phyloP scores from a whole-genome alignment of 805 yeast species.

The Candida fluviatilis region DNA sequence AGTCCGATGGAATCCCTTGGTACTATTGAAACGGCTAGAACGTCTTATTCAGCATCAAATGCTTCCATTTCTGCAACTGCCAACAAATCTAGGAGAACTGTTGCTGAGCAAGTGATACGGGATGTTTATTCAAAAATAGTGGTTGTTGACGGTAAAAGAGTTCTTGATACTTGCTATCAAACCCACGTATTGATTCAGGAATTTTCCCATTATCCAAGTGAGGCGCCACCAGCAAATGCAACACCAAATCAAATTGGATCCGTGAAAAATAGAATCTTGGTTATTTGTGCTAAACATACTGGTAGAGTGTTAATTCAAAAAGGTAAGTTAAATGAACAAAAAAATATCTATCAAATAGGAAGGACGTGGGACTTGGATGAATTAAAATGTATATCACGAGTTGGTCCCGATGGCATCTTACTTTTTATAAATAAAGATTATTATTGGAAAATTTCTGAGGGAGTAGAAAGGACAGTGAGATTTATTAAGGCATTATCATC shows the following conservation, averaged over 20 bases:
- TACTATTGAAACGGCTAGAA: neutral
- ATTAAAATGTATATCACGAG: constrained; percentile 50
- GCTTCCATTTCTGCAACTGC: neutral
- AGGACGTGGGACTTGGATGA: constrained; percentile 87
- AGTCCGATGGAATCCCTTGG: constrained; percentile 4
- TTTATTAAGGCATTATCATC: constrained; percentile 31
- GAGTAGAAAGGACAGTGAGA: constrained; percentile 30
- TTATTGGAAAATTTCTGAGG: constrained; percentile 60
- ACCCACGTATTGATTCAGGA: constrained; percentile 76
- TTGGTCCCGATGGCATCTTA: constrained; percentile 52
- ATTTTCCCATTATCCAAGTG: constrained; percentile 64
- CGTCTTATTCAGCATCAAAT: constrained; percentile 1
- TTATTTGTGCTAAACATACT: constrained; percentile 56
- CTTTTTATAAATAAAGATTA: constrained; percentile 70
- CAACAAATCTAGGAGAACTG: constrained; percentile 7
- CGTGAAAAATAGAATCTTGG: constrained; percentile 56
- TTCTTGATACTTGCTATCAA: constrained; percentile 46
- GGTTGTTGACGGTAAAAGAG: constrained; percentile 13
- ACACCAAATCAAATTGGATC: constrained; percentile 35
- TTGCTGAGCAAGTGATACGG: constrained; percentile 28
- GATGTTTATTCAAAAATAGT: constrained; percentile 36
- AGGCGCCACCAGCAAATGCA: constrained; percentile 60
- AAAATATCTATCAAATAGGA: constrained; percentile 80
- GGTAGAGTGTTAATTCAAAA: constrained; percentile 77
- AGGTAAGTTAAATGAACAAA: constrained; percentile 68